Conservation (phyloP, 805 yeast genomes). For the Candida verbasci region DNA sequence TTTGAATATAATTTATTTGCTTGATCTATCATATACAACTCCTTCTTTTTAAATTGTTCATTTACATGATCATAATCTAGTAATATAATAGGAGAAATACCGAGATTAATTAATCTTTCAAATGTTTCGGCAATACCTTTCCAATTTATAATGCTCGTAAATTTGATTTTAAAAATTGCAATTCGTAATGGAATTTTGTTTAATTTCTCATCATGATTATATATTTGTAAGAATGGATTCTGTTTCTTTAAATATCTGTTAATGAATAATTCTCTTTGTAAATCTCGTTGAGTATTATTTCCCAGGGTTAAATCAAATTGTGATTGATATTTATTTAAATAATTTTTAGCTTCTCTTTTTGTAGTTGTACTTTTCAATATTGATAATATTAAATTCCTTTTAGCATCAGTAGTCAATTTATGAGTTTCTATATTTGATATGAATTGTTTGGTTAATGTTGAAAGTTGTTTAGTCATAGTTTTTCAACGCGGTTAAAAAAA, state of each 20-base stretch:
- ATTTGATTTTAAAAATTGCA: constrained; percentile 52
- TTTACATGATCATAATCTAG: constrained; percentile 42
- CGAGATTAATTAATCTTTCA: constrained; percentile 52
- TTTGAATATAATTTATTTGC: constrained; percentile 22
- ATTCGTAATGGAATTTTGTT: constrained; percentile 44
- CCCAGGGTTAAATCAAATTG: constrained; percentile 28
- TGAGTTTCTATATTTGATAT: constrained; percentile 34
- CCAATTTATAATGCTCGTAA: constrained; percentile 30
- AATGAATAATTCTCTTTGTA: constrained; percentile 29
- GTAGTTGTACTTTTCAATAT: constrained; percentile 89
- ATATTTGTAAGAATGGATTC: constrained; percentile 31
- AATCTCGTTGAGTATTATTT: constrained; percentile 16
- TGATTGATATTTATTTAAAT: constrained; percentile 64
- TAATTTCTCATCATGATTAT: constrained; percentile 28
- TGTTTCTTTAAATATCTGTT: constrained; percentile 27
- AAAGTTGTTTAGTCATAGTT: constrained; percentile 23
- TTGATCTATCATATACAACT: constrained; percentile 26
- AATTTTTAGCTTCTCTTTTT: constrained; percentile 83
- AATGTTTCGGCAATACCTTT: constrained; percentile 54
- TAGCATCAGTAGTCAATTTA: constrained; percentile 38
- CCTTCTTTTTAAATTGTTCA: constrained; percentile 26
- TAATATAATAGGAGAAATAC: constrained; percentile 70
- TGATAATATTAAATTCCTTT: constrained; percentile 71
- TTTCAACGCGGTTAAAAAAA: constrained; percentile 1
- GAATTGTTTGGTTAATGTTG: constrained; percentile 25